A percentile compares a stretch with the other conserved stretches of the same genome.
Evolutionary conservation across 2,329 filamentous ascomycete genomes (phyloP).

Genomic region (Diaporthe eres): DNA sequence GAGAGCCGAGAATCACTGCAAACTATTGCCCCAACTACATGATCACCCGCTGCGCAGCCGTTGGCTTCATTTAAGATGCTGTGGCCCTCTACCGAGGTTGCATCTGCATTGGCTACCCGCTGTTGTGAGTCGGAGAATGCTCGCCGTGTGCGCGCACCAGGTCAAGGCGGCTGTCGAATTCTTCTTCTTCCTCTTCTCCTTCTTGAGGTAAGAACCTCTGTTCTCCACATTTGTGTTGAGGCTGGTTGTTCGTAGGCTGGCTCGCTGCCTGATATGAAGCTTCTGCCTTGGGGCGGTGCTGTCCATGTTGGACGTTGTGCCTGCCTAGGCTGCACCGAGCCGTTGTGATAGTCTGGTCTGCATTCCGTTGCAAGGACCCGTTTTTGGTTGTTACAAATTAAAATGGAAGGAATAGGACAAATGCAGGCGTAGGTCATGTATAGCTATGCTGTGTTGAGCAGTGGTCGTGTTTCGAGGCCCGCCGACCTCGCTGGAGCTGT

Average conservation of each 20-base stretch:
- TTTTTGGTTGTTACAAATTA: background rate
- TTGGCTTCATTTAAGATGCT: constrained; percentile 10
- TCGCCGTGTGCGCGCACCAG: background rate
- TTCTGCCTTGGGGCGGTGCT: constrained; percentile 28
- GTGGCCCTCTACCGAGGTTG: constrained; percentile 14
- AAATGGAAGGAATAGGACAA: background rate
- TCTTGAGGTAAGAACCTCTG: background rate
- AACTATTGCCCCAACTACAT: constrained; percentile 15
- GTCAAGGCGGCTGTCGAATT: background rate
- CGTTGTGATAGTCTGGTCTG: background rate
- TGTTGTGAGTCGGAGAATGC: constrained; percentile 4
- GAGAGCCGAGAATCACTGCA: background rate
- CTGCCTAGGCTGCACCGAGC: constrained; percentile 23
- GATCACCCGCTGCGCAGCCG: constrained; percentile 17
- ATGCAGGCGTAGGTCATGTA: background rate
- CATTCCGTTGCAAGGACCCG: background rate
- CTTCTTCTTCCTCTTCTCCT: background rate
- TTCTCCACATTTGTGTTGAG: constrained; percentile 4
- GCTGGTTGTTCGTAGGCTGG: background rate
- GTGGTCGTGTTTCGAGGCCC: background rate
- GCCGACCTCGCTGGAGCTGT: background rate
- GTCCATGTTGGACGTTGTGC: constrained; percentile 6
- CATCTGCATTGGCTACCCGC: constrained; percentile 12
- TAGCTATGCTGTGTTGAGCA: background rate
- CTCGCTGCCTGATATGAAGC: constrained; percentile 12